Conservation (phyloP, 106 monocot genomes). For the Xerophyta viscosa region DNA sequence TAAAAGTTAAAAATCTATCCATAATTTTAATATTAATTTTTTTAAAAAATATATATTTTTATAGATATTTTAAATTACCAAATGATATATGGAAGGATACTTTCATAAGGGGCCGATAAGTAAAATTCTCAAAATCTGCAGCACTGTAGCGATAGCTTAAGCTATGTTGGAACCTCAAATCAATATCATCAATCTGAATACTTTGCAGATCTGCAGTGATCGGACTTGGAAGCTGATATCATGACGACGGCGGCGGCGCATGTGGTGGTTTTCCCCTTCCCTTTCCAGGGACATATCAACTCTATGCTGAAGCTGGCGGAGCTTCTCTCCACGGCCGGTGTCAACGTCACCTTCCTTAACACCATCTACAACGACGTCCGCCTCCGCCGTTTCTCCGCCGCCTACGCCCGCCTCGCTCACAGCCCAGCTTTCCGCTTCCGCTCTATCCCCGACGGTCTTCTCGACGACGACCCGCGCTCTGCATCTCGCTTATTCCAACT, state of each 20-base stretch:
- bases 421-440: constrained; percentile 28
- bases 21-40: too few species aligned
- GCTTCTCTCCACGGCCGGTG: constrained; percentile 26
- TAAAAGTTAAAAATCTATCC: too few species aligned
- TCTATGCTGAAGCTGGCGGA: constrained; percentile 41
- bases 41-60: too few species aligned
- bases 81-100: too few species aligned
- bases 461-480: constrained; percentile 20
- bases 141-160: too few species aligned
- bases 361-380: constrained; percentile 19
- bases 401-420: constrained; percentile 1
- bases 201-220: too few species aligned
- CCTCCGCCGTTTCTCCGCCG: constrained; percentile 8
- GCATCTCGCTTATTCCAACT: constrained; percentile 2
- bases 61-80: too few species aligned
- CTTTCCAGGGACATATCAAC: constrained; percentile 27
- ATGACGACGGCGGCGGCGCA: constrained; percentile 14
- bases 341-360: constrained; percentile 39
- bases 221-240: too few species aligned
- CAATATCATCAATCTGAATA: too few species aligned
- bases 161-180: too few species aligned
- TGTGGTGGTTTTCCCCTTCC: constrained; percentile 35
- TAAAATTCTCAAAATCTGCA: too few species aligned
- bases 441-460: constrained; percentile 45
- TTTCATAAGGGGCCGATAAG: too few species aligned